Percentiles rank a stretch among this genome's conserved stretches.
Evolutionary conservation across 2,329 filamentous ascomycete species (phyloP).

Genomic region (Beauveria australis): DNA sequence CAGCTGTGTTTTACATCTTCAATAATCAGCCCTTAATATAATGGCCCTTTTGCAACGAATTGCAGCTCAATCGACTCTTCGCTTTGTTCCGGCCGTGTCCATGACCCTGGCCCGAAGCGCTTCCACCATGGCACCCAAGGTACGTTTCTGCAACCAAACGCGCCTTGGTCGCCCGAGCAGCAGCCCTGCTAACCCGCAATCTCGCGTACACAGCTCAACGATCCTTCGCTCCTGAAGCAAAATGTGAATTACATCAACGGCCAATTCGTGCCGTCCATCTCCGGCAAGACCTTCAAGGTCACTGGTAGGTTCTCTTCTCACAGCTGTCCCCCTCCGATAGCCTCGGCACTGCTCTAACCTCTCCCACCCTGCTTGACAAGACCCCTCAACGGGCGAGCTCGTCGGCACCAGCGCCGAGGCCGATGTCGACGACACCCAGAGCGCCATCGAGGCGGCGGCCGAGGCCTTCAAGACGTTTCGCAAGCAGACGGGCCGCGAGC

Average conservation of each 20-base stretch:
- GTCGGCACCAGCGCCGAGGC: slow-evolving; percentile 86
- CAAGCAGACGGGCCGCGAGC: slow-evolving; percentile 64
- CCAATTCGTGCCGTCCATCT: slow-evolving; percentile 79
- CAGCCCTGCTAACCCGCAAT: background rate
- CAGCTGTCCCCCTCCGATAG: background rate
- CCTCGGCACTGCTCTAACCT: background rate
- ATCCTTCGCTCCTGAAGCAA: slow-evolving; percentile 75
- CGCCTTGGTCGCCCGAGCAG: background rate
- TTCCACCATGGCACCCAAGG: slow-evolving; percentile 42
- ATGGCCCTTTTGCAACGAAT: slow-evolving; percentile 27
- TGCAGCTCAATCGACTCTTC: slow-evolving; percentile 21
- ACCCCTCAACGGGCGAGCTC: slow-evolving; percentile 73
- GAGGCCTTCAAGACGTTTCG: slow-evolving; percentile 66
- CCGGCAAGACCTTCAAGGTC: slow-evolving; percentile 87
- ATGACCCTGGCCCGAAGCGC: slow-evolving; percentile 28
- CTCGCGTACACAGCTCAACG: slow-evolving; percentile 51
- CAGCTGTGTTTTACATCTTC: background rate
- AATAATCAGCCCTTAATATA: background rate
- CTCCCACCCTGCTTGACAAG: slow-evolving; percentile 30
- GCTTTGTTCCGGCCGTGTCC: slow-evolving; percentile 23
- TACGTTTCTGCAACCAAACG: slow-evolving; percentile 12
- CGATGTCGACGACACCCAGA: slow-evolving; percentile 65
- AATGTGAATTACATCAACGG: slow-evolving; percentile 82
- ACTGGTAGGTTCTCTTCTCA: slow-evolving; percentile 39
- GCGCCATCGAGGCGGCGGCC: slow-evolving; percentile 75